Percentiles rank a stretch among this genome's conserved stretches.
Evolutionary conservation across 208 protist genomes (phyloP).

Genomic region (Porcisia hertigi): DNA sequence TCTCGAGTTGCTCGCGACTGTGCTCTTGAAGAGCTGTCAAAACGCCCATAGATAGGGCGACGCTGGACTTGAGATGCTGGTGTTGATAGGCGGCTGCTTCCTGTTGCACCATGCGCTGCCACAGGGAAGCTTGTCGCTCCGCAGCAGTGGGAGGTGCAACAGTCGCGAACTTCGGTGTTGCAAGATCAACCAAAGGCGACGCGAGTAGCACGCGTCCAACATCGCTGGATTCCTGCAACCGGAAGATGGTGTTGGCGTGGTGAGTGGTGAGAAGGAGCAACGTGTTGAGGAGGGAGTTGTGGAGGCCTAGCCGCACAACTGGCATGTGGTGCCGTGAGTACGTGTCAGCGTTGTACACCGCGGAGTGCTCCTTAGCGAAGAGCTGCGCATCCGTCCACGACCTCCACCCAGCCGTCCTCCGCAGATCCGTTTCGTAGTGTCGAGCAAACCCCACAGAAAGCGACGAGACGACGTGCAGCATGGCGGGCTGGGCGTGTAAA

Average conservation of each 20-base stretch:
- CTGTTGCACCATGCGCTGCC: slow-evolving; percentile 14
- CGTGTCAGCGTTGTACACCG: slow-evolving; percentile 34
- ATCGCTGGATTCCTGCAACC: slow-evolving; percentile 28
- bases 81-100: slow-evolving; percentile 8
- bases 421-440: slow-evolving; percentile 28
- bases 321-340: slow-evolving; percentile 53
- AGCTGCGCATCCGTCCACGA: slow-evolving; percentile 56
- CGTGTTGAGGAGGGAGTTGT: slow-evolving; percentile 50
- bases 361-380: slow-evolving; percentile 32
- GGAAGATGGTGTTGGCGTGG: slow-evolving; percentile 5
- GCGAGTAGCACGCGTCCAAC: slow-evolving; percentile 18
- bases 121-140: slow-evolving; percentile 8
- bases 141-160: background rate
- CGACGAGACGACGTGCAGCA: slow-evolving; percentile 35
- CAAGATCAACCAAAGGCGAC: background rate
- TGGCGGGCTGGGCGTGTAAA: slow-evolving; percentile 32
- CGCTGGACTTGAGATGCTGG: slow-evolving; percentile 20
- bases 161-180: background rate
- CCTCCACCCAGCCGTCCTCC: slow-evolving; percentile 38
- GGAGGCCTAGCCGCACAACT: slow-evolving; percentile 29
- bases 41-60: slow-evolving; percentile 34
- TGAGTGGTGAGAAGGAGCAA: slow-evolving; percentile 39
- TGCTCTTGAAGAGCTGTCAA: slow-evolving; percentile 48
- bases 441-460: slow-evolving; percentile 25
- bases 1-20: slow-evolving; percentile 23